A percentile compares a stretch with the other conserved stretches of the same genome.
Conservation (phyloP, 768 basidiomycete genomes). For the Astraeus odoratus region DNA sequence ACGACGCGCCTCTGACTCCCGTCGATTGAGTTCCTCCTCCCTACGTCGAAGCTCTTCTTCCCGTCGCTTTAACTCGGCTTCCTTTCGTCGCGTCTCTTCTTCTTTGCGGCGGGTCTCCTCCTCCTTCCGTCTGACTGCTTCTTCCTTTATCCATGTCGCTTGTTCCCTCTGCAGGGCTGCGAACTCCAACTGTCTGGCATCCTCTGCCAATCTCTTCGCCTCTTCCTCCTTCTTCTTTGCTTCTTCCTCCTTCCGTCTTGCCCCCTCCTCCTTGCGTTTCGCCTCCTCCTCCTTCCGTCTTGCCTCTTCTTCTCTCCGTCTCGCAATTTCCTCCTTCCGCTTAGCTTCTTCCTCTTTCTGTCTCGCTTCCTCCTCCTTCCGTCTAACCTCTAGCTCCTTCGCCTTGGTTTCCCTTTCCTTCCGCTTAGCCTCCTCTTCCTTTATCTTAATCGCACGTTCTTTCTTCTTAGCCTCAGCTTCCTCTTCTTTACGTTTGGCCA, state of each 20-base stretch:
- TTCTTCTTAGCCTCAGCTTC: slow-evolving; percentile 26
- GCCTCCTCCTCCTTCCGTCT: slow-evolving; percentile 11
- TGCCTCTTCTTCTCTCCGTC: slow-evolving; percentile 11
- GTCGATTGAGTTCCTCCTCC: slow-evolving; percentile 27
- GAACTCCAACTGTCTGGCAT: no score
- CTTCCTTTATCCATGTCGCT: slow-evolving; percentile 17
- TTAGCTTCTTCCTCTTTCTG: slow-evolving; percentile 21
- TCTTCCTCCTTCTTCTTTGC: slow-evolving; percentile 25
- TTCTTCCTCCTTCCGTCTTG: slow-evolving; percentile 17
- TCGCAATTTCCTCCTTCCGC: slow-evolving; percentile 15
- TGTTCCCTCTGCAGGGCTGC: slow-evolving; percentile 11
- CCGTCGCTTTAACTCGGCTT: slow-evolving; percentile 18
- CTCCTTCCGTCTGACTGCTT: slow-evolving; percentile 18
- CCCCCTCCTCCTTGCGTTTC: slow-evolving; percentile 13
- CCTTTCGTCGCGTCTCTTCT: slow-evolving; percentile 20
- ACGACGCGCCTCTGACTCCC: slow-evolving; percentile 26
- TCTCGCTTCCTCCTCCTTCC: slow-evolving; percentile 26
- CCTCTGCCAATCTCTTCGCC: slow-evolving; percentile 12
- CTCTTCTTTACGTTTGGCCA: slow-evolving; percentile 24
- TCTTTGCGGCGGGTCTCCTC: slow-evolving; percentile 19
- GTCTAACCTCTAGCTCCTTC: slow-evolving; percentile 24
- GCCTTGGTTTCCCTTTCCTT: slow-evolving; percentile 22
- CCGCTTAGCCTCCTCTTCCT: slow-evolving; percentile 18
- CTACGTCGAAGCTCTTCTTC: slow-evolving; percentile 24
- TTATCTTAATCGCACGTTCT: slow-evolving; percentile 7